A percentile compares a stretch with the other conserved stretches of the same genome.
Conservation (phyloP, 495 filamentous ascomycete genomes). For the Xylaria nigripes region DNA sequence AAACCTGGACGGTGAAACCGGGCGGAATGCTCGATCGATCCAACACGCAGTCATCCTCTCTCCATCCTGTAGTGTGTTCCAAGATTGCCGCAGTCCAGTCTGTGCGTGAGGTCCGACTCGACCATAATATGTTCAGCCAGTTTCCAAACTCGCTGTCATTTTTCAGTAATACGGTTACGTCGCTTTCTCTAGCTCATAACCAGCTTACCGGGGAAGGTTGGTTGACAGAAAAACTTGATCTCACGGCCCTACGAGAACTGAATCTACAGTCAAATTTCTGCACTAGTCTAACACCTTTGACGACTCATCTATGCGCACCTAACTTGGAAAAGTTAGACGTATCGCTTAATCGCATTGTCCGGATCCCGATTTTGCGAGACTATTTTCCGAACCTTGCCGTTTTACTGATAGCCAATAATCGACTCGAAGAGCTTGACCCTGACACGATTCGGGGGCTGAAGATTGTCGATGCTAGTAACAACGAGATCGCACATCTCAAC, state of each 20-base stretch:
- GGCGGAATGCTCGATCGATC: constrained; percentile 69
- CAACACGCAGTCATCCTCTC: constrained; percentile 48
- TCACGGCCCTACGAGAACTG: constrained; percentile 68
- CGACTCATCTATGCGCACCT: constrained; percentile 58
- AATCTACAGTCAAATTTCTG: constrained; percentile 64
- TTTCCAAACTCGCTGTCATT: constrained; percentile 62
- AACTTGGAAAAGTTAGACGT: constrained; percentile 67
- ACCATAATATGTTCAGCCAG: constrained; percentile 63
- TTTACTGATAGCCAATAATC: constrained; percentile 69
- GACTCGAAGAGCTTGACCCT: constrained; percentile 60
- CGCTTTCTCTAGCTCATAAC: constrained; percentile 75
- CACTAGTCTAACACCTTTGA: constrained; percentile 54
- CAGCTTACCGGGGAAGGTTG: constrained; percentile 53
- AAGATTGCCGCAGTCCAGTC: constrained; percentile 40
- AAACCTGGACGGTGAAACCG: constrained; percentile 56
- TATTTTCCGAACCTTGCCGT: constrained; percentile 58
- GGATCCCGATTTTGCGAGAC: constrained; percentile 48
- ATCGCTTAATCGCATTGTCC: constrained; percentile 64
- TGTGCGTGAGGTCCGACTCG: constrained; percentile 52
- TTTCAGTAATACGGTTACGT: constrained; percentile 59
- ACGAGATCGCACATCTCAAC: constrained; percentile 69
- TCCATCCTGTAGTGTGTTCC: constrained; percentile 45
- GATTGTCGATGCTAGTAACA: constrained; percentile 70
- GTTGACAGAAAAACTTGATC: constrained; percentile 51
- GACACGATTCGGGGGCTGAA: constrained; percentile 67